Evolutionary conservation across 2,329 filamentous ascomycete species (phyloP).

Genomic region (Pseudogymnoascus destructans): DNA sequence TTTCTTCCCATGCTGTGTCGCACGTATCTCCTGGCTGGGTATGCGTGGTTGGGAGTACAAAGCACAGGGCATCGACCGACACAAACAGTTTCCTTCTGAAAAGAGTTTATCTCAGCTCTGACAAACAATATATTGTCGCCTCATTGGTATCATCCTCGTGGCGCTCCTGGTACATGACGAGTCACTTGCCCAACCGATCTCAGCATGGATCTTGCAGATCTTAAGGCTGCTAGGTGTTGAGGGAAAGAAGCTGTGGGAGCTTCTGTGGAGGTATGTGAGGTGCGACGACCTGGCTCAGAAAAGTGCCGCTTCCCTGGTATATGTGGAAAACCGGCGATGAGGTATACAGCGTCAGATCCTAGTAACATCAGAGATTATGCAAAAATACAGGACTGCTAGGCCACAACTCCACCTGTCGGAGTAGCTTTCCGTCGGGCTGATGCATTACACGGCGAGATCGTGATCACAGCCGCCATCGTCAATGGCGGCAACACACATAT

Average conservation of each 20-base stretch:
- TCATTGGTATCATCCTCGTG: background rate
- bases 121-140: background rate
- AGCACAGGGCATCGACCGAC: background rate
- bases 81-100: conserved; percentile 1
- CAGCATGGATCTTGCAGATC: conserved; percentile 7
- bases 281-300: background rate
- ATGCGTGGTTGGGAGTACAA: conserved; percentile 5
- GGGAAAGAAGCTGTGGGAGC: background rate
- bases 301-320: background rate
- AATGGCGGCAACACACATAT: conserved; percentile 3
- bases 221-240: background rate
- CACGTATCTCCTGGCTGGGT: background rate
- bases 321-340: background rate
- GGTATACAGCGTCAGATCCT: background rate
- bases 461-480: conserved; percentile 6
- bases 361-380: background rate
- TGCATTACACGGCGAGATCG: conserved; percentile 8
- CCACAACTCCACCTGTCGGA: background rate
- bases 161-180: background rate
- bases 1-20: background rate
- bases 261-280: background rate
- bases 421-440: background rate
- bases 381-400: background rate
- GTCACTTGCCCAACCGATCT: conserved; percentile 6
- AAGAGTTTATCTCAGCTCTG: background rate